Evolutionary conservation across 2,329 filamentous ascomycete species (phyloP).

Genomic region (Hortaea werneckii): DNA sequence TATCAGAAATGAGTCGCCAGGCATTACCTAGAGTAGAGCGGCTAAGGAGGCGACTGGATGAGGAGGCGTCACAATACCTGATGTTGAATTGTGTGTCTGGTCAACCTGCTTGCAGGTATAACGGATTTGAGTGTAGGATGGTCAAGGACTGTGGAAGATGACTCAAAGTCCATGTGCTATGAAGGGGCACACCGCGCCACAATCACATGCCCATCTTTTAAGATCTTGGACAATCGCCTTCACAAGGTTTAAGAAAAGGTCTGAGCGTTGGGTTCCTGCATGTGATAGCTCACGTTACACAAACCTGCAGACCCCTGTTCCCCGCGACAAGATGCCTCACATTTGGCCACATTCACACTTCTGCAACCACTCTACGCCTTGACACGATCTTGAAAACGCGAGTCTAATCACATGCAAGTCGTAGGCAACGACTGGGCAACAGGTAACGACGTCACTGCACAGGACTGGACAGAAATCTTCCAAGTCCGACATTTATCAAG

Average conservation of each 20-base stretch:
- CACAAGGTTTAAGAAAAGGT: neutral
- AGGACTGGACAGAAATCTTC: neutral
- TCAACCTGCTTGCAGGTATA: neutral
- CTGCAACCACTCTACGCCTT: neutral
- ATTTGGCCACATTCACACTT: neutral
- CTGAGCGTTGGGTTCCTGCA: neutral
- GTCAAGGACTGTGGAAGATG: neutral
- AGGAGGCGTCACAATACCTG: neutral
- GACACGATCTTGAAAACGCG: neutral
- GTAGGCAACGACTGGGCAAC: conserved; percentile 2
- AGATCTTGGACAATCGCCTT: neutral
- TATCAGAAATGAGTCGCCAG: neutral
- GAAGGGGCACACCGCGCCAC: neutral
- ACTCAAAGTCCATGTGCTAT: neutral
- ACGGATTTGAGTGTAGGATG: neutral
- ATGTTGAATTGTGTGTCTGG: neutral
- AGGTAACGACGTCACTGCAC: conserved; percentile 2
- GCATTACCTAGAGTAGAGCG: neutral
- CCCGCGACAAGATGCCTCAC: neutral
- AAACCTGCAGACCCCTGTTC: neutral
- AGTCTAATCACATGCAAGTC: neutral
- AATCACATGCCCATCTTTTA: conserved; percentile 2
- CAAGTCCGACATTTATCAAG: neutral
- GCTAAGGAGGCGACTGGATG: neutral
- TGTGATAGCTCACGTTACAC: conserved; percentile 4